Conservation (phyloP, 129 eudicot genomes). For the Rutidosis leptorrhynchoides region DNA sequence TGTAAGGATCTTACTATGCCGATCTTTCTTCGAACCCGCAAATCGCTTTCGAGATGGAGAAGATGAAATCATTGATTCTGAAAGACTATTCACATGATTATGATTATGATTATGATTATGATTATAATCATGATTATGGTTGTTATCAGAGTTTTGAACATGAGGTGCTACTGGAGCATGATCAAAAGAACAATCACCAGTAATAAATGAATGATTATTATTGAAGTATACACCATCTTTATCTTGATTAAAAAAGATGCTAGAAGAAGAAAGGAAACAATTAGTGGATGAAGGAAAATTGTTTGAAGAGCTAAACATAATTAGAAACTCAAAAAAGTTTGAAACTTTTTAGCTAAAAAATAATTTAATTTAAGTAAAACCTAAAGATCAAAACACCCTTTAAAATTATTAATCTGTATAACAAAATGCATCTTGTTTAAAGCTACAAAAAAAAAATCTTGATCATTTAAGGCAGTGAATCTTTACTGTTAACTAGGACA, state of each 20-base stretch:
- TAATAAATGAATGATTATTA: constrained; percentile 25
- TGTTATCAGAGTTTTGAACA: constrained; percentile 1
- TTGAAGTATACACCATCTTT: constrained; percentile 33
- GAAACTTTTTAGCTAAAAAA: constrained; percentile 5
- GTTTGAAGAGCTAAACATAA: constrained; percentile 36
- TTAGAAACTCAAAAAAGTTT: not conserved
- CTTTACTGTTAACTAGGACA: constrained; percentile 15
- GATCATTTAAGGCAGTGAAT: constrained; percentile 15
- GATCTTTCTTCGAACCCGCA: constrained; percentile 42
- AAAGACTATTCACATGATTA: constrained; percentile 22
- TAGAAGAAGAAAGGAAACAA: constrained; percentile 32
- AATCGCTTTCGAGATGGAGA: constrained; percentile 30
- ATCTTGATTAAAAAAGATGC: constrained; percentile 17
- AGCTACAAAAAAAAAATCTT: constrained; percentile 21
- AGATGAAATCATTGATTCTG: constrained; percentile 24
- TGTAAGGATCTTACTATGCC: constrained; percentile 69
- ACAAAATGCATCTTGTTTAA: constrained; percentile 4
- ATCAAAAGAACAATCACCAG: constrained; percentile 28
- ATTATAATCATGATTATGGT: not conserved
- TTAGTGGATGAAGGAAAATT: constrained; percentile 37
- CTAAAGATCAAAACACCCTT: constrained; percentile 8
- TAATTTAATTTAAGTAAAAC: constrained; percentile 21
- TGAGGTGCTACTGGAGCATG: not conserved
- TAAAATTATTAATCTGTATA: constrained; percentile 10
- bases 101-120: not conserved